phyloP scores from a whole-genome alignment of 2,329 filamentous ascomycete species.

The Claviceps pazoutovae region DNA sequence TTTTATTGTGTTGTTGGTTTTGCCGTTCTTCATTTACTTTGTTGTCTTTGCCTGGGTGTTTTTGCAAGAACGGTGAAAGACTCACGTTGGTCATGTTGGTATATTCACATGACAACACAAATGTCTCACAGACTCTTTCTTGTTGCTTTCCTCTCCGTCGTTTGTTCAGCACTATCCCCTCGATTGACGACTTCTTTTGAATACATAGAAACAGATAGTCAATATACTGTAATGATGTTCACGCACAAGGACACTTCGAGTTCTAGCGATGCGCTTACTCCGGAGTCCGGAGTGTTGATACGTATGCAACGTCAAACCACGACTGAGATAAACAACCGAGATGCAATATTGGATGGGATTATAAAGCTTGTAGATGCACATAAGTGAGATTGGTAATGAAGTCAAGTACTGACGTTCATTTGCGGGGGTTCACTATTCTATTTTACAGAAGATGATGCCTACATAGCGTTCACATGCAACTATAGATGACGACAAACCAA shows the following conservation, averaged over 20 bases:
- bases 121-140: not conserved
- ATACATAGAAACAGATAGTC: not conserved
- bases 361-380: not conserved
- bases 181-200: not conserved
- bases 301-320: not conserved
- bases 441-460: too few relatives aligned
- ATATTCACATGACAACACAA: not conserved
- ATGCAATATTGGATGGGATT: not conserved
- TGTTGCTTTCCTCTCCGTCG: not conserved
- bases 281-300: too few relatives aligned
- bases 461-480: too few relatives aligned
- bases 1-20: not conserved
- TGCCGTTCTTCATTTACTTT: not conserved
- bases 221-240: not conserved
- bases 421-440: too few relatives aligned
- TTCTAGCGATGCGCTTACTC: not conserved
- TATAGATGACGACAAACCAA: too few relatives aligned
- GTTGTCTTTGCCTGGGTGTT: not conserved
- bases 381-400: not conserved
- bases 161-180: not conserved
- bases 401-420: too few relatives aligned
- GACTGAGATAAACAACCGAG: not conserved
- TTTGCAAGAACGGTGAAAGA: too few relatives aligned
- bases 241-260: not conserved
- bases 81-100: not conserved